Evolutionary conservation across 192 early-diverging fungal genomes (phyloP).

Genomic region (Lobosporangium transversale): DNA sequence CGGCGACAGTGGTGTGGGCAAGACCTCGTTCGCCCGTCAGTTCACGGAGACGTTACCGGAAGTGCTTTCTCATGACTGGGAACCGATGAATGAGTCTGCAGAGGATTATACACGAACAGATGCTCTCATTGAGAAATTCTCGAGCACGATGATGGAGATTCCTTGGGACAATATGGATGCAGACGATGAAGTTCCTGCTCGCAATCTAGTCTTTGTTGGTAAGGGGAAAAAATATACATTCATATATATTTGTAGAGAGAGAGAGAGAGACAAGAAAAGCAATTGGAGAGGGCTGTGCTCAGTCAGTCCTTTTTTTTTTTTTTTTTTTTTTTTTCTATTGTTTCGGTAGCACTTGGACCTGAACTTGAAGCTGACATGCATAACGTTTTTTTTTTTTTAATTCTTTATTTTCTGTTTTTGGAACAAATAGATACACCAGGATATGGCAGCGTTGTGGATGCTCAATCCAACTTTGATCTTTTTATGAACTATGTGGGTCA

Average conservation of each 20-base stretch:
- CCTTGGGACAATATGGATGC: slow-evolving; percentile 53
- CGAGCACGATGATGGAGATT: slow-evolving; percentile 54
- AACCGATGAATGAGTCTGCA: slow-evolving; percentile 9
- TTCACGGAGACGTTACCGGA: slow-evolving; percentile 51
- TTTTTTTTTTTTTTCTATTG: too few relatives aligned
- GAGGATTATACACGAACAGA: slow-evolving; percentile 39
- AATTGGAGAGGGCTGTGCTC: too few relatives aligned
- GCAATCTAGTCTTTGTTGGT: slow-evolving; percentile 52
- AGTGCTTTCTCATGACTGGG: slow-evolving; percentile 48
- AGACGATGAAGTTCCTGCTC: slow-evolving; percentile 49
- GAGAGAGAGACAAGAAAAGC: too few relatives aligned
- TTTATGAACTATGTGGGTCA: slow-evolving; percentile 40
- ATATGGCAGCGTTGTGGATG: slow-evolving; percentile 47
- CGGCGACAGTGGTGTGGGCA: slow-evolving; percentile 53
- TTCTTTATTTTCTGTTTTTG: too few relatives aligned
- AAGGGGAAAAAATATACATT: background rate
- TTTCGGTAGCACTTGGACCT: too few relatives aligned
- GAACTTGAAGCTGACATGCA: too few relatives aligned
- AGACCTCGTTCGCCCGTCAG: slow-evolving; percentile 49
- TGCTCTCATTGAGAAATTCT: slow-evolving; percentile 32
- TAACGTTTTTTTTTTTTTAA: too few relatives aligned
- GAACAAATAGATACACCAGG: slow-evolving; percentile 53
- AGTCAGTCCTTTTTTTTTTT: too few relatives aligned
- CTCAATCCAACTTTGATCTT: slow-evolving; percentile 46
- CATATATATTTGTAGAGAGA: background rate